Conservation (phyloP, 2,329 filamentous ascomycete species). For the Calonectria pauciramosa region DNA sequence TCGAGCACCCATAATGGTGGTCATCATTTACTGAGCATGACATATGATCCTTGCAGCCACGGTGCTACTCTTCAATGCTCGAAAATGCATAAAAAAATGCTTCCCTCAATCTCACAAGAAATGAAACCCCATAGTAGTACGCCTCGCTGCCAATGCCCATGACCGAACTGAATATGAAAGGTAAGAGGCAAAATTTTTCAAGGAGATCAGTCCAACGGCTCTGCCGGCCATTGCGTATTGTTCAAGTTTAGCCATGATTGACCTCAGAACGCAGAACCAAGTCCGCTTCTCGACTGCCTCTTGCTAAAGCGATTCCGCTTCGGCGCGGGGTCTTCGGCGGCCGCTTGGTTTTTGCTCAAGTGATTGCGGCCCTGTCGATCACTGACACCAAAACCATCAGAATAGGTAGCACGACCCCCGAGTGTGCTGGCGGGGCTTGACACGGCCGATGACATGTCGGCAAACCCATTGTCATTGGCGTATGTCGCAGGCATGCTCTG, state of each 20-base stretch:
- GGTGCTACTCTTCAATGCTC: conserved; percentile 32
- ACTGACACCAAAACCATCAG: conserved; percentile 62
- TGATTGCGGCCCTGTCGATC: conserved; percentile 70
- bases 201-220: conserved; percentile 31
- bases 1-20: not conserved
- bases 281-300: conserved; percentile 93
- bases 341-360: conserved; percentile 71
- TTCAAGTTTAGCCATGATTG: conserved; percentile 27
- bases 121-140: conserved; percentile 48
- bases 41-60: conserved; percentile 6
- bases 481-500: conserved; percentile 78
- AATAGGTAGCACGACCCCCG: conserved; percentile 68
- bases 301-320: conserved; percentile 86
- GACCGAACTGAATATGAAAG: conserved; percentile 44
- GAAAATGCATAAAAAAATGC: conserved; percentile 45
- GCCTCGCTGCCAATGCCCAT: conserved; percentile 52
- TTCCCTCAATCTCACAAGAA: conserved; percentile 39
- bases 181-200: conserved; percentile 38
- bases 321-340: conserved; percentile 63
- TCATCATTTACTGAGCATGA: not conserved
- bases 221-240: conserved; percentile 18
- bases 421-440: conserved; percentile 85
- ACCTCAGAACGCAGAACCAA: conserved; percentile 84
- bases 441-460: conserved; percentile 77
- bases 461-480: conserved; percentile 75